phyloP scores from a whole-genome alignment of 2,329 filamentous ascomycete genomes.

The Sphaerostilbella broomeana region DNA sequence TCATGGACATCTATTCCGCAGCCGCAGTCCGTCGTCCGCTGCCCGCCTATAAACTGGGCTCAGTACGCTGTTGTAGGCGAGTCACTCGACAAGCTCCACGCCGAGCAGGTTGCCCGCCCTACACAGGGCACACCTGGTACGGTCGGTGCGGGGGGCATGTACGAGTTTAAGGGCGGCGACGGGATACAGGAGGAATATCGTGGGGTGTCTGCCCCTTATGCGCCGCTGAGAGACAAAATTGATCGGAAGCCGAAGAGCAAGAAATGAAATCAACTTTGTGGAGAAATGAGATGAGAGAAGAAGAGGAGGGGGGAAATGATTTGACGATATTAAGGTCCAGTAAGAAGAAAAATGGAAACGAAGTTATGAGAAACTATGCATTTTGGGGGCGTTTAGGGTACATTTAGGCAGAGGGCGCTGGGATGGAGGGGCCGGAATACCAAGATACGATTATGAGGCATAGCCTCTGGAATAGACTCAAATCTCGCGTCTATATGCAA shows the following conservation, averaged over 20 bases:
- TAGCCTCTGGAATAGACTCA: no score
- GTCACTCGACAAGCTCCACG: conserved; percentile 75
- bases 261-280: conserved; percentile 24
- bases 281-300: no score
- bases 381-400: not conserved
- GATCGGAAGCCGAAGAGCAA: conserved; percentile 31
- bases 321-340: conserved; percentile 10
- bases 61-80: conserved; percentile 83
- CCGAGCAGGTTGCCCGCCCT: conserved; percentile 66
- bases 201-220: conserved; percentile 52
- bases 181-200: conserved; percentile 39
- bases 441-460: no score
- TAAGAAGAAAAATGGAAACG: not conserved
- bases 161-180: conserved; percentile 43
- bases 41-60: conserved; percentile 87
- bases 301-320: no score
- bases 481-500: no score
- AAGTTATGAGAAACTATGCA: not conserved
- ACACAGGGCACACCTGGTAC: conserved; percentile 46
- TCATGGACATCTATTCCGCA: conserved; percentile 53
- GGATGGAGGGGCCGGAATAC: no score
- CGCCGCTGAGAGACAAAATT: conserved; percentile 46
- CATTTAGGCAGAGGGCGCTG: no score
- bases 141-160: conserved; percentile 38
- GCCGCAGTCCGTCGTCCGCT: conserved; percentile 78